Evolutionary conservation across 1,284 basidiomycete species (phyloP).

Genomic region (Marasmius oreades): DNA sequence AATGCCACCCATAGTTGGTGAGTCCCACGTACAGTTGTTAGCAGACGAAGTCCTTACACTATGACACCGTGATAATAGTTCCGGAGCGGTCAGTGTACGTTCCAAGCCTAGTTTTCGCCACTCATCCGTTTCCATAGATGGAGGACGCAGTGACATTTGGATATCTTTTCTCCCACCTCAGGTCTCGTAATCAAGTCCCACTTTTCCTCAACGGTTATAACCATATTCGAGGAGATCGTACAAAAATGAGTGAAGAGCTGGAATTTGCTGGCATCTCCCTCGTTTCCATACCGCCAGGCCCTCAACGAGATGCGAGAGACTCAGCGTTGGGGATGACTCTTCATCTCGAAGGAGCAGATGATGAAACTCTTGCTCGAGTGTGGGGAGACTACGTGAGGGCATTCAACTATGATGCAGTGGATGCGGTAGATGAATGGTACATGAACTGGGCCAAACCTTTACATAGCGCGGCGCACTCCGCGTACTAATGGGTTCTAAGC

Average conservation of each 20-base stretch:
- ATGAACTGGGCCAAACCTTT: slow-evolving; percentile 14
- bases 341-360: slow-evolving; percentile 12
- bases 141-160: slow-evolving; percentile 20
- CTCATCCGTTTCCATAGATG: slow-evolving; percentile 3
- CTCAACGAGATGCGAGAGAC: slow-evolving; percentile 15
- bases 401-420: slow-evolving; percentile 19
- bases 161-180: slow-evolving; percentile 15
- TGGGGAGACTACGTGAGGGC: slow-evolving; percentile 15
- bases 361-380: slow-evolving; percentile 13
- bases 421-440: slow-evolving; percentile 24
- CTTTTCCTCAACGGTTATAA: slow-evolving; percentile 14
- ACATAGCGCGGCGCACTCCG: background rate
- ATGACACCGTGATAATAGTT: background rate
- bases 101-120: background rate
- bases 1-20: slow-evolving; percentile 18
- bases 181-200: slow-evolving; percentile 11
- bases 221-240: slow-evolving; percentile 12
- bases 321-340: slow-evolving; percentile 10
- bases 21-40: background rate
- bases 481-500: background rate
- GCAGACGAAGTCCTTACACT: background rate
- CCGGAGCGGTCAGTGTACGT: background rate
- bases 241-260: slow-evolving; percentile 8
- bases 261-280: slow-evolving; percentile 10
- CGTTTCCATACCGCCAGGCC: slow-evolving; percentile 13